Base-by-base conservation (phyloP, 768 basidiomycete genomes). In the Trametes punicea region DNA sequence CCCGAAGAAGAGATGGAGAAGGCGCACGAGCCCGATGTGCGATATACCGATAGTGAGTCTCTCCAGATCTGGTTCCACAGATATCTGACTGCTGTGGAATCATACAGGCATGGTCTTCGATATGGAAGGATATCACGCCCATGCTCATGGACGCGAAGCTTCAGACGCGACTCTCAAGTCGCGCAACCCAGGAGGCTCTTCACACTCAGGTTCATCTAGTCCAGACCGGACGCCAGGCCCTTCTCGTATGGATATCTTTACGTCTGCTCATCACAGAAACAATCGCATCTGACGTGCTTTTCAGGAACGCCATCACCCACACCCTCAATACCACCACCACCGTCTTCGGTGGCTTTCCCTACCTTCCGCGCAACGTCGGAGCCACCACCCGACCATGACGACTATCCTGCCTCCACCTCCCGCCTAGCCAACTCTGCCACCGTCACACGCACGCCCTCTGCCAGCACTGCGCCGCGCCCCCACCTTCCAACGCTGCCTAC, bases 61-160 rank as follows among this genome's bases (percentile, higher is more conserved):
- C 53, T 15, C 7, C 4, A 13, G 40, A 7, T 29, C n/a, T 11
- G 7, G 29, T 9, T 6, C n/a, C 23, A n/a, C n/a, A n/a, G n/a
- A n/a, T n/a, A 8, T 29, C 26, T 50, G 27, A 21, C 34, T 52
- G 9, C 44, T 54, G 26, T 18, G 47, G 15, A n/a, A n/a, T n/a
- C n/a, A 15, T 30, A 7, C 59, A 90, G 90, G 86, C 61, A 77
- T 94, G 45, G 87, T 90, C 15, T 76, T 95, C 29, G 93, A 97
- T 63, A 81, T 83, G 65, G 82, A 85, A 49, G 93, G 93, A 0
- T 96, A 96, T 69, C 87, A 91, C 69, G 73, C 81, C 0, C 66
- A 69, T 25, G 31, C 54, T 5, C 65, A 61, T 18, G 58, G 67
- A 18, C 57, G 69, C 33, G 58, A 60, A 2, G 45, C 53, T 23